Percentiles rank a stretch among this genome's conserved stretches.
Evolutionary conservation across 257 asterid genomes (phyloP).

Genomic region (Solanum appendiculatum): DNA sequence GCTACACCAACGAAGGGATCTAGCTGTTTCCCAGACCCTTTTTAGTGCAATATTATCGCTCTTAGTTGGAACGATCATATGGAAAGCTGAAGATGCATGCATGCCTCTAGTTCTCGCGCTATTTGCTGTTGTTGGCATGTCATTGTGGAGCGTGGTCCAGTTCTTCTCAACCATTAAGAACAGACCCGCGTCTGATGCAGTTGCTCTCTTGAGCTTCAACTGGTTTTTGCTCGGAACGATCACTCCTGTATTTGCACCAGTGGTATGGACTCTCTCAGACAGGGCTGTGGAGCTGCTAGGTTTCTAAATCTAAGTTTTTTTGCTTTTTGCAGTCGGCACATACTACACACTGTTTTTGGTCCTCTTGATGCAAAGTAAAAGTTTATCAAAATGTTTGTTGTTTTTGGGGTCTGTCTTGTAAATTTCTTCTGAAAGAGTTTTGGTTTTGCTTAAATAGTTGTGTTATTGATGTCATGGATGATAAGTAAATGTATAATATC

Average conservation of each 20-base stretch:
- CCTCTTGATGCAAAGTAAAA: not conserved
- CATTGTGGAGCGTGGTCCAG: conserved; percentile 37
- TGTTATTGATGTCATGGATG: not conserved
- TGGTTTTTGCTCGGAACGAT: conserved; percentile 61
- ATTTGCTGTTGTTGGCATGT: conserved; percentile 39
- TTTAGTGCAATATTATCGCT: conserved; percentile 45
- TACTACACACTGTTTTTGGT: not conserved
- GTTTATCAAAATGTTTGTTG: not conserved
- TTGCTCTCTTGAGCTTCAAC: conserved; percentile 64
- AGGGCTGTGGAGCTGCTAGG: not conserved
- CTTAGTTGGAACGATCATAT: conserved; percentile 46
- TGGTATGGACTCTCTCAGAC: not conserved
- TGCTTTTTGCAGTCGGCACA: not conserved
- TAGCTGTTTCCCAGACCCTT: conserved; percentile 40
- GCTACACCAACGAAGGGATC: conserved; percentile 17
- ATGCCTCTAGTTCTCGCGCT: conserved; percentile 57
- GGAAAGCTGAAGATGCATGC: conserved; percentile 58
- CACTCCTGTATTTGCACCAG: conserved; percentile 20
- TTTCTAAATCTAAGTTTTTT: not conserved
- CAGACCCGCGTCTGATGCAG: conserved; percentile 38
- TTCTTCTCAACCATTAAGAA: conserved; percentile 26
- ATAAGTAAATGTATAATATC: not conserved
- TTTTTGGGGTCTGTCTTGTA: not conserved
- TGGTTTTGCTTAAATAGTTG: not conserved
- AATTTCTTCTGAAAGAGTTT: not conserved